These are phyloP conservation scores for Ajuga reptans DNA, from an alignment of 305 asterid species.

Conservation along the genomic window DNA sequence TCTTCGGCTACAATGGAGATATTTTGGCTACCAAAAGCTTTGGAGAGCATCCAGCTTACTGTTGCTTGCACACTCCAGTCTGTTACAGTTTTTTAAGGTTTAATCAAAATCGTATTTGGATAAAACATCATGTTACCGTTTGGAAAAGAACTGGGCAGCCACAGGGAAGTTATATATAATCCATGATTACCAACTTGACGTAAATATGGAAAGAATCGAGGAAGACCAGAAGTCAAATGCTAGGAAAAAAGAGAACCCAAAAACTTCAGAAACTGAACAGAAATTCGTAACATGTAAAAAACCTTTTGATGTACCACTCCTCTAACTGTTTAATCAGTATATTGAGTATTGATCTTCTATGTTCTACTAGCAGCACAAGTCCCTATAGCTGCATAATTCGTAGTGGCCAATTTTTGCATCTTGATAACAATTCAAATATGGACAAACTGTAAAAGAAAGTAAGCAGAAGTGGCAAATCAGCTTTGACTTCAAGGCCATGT, in stretches of 20 bases:
- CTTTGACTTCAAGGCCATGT: not conserved
- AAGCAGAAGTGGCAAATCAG: not conserved
- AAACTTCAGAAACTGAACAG: not conserved
- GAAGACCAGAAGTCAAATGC: not conserved
- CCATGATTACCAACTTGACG: not conserved
- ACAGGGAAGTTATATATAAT: not conserved
- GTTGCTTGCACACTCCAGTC: conserved; percentile 89
- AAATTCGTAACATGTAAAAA: not conserved
- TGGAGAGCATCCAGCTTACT: conserved; percentile 63
- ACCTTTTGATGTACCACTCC: not conserved
- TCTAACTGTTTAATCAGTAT: not conserved
- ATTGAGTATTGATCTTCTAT: not conserved
- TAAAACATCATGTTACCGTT: not conserved
- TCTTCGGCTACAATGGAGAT: conserved; percentile 77
- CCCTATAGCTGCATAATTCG: not conserved
- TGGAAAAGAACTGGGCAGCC: not conserved
- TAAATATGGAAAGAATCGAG: not conserved
- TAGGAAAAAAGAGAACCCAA: not conserved
- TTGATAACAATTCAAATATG: not conserved
- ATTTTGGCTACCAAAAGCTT: conserved; percentile 39
- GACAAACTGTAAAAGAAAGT: not conserved
- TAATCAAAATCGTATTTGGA: not conserved
- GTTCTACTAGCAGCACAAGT: not conserved
- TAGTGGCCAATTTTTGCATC: not conserved
- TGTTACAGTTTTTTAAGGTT: conserved; percentile 20